Percentiles rank a stretch among this genome's conserved stretches.
Conservation (phyloP, 306 rosid genomes). For the Corylus americana region DNA sequence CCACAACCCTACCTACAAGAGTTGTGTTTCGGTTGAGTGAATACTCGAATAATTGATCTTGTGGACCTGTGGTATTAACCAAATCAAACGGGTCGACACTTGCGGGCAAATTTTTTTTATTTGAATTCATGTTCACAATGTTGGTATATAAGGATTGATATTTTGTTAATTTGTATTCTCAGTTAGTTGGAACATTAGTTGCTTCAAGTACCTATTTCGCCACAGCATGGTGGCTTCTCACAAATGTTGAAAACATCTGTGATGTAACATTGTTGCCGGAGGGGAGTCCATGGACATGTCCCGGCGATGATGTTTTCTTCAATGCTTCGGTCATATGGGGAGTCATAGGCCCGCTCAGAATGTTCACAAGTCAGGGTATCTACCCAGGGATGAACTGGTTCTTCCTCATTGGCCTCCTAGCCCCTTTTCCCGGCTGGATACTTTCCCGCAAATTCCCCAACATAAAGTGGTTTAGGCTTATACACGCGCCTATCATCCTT, state of each 20-base stretch:
- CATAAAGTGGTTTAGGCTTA: conserved; percentile 49
- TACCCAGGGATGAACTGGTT: conserved; percentile 65
- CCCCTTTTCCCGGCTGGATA: conserved; percentile 60
- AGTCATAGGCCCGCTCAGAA: conserved; percentile 61
- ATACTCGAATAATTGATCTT: too few species aligned
- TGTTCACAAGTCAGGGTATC: conserved; percentile 50
- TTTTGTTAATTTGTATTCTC: neutral
- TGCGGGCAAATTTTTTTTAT: too few species aligned
- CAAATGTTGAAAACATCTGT: conserved; percentile 46
- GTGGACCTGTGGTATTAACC: too few species aligned
- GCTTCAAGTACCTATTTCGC: conserved; percentile 48
- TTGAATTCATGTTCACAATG: neutral
- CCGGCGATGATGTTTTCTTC: conserved; percentile 59
- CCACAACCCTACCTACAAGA: too few species aligned
- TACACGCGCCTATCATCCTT: conserved; percentile 57
- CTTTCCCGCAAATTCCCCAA: conserved; percentile 46
- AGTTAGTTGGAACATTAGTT: conserved; percentile 61
- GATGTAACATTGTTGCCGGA: conserved; percentile 31
- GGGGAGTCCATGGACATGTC: conserved; percentile 86
- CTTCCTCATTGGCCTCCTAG: conserved; percentile 55
- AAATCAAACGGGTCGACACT: too few species aligned
- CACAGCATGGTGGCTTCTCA: conserved; percentile 87
- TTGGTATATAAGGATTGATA: neutral
- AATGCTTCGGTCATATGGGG: conserved; percentile 90
- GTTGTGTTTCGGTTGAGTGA: too few species aligned